Percentiles rank a stretch among this genome's conserved stretches.
These are phyloP conservation scores for Larix sibirica DNA, from an alignment of 83 land plant species.

Conservation along the genomic window DNA sequence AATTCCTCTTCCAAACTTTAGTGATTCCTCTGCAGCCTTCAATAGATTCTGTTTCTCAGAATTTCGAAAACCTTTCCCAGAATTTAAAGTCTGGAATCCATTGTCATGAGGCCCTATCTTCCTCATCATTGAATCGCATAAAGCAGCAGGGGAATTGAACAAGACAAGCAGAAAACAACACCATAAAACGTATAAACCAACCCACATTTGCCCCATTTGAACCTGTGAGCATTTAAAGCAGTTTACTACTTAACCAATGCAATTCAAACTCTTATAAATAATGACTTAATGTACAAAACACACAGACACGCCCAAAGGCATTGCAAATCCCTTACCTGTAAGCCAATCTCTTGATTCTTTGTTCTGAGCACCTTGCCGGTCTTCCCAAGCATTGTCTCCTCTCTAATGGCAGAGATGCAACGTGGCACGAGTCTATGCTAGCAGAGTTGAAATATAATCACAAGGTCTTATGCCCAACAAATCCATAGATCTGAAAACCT, in stretches of 20 bases:
- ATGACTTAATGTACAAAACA: neutral
- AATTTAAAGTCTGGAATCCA: neutral
- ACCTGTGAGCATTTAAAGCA: slow-evolving; percentile 5
- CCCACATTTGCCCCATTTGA: slow-evolving; percentile 14
- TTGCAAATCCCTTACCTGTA: neutral
- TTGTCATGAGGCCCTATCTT: neutral
- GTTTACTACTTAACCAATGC: neutral
- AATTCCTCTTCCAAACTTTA: slow-evolving; percentile 2
- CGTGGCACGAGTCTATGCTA: neutral
- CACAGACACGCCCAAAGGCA: neutral
- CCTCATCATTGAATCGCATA: neutral
- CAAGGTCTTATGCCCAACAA: neutral
- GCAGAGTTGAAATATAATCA: neutral
- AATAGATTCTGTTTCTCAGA: neutral
- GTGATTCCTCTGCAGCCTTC: neutral
- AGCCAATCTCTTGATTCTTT: neutral
- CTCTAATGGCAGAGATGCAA: neutral
- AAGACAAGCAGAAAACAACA: neutral
- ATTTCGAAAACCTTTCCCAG: neutral
- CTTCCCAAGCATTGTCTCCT: neutral
- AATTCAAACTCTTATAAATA: neutral
- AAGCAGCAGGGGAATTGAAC: neutral
- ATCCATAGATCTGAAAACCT: neutral
- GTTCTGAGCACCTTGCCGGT: neutral
- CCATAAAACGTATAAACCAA: slow-evolving; percentile 9